Evolutionary conservation across 1,139 yeast genomes (phyloP), one percentile per base, ranked within the genome.

Genomic region (Schizosaccharomyces versatilis): DNA sequence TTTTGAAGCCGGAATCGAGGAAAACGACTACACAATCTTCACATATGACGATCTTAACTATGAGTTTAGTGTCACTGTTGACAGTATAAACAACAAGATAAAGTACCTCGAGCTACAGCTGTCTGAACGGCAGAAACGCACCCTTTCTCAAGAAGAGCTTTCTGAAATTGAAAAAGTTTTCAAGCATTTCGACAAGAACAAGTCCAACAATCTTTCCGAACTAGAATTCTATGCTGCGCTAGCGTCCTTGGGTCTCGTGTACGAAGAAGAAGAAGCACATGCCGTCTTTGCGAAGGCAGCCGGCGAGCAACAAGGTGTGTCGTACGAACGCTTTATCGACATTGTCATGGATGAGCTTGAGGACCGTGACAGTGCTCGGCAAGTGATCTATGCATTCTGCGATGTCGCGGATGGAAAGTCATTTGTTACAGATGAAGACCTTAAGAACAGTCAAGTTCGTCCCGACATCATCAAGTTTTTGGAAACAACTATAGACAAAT

Each of bases 141-240:
- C 68, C 55, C 59, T 70, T 49, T 68, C 72, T n/a, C 71, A 71
- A 1, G 64, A 67, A 19, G 72, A 70, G 56, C 61, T 70, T 40
- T 73, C 69, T 55, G 73, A 70, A 60, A 70, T 70, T 58, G 73
- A 69, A 58, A 64, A 70, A 6, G 70, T 67, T n/a, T 70, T 70
- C 57, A 60, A 72, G 47, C 70, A 65, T 57, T 70, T 70, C 58
- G 73, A 70, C 60, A 67, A 66, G 60, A 61, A 65, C 15, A 67
- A 67, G 40, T 61, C 64, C 52, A 68, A 69, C 57, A 57, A 63
- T 14, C 62, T 70, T 36, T 61, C 62, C 15, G 68, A 67, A 54
- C 58, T 62, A 7, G 73, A 70, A 59, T 69, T 70, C 57, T 63
- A 66, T 0, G 72, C 70, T 0, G 73, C 73, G 1, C 60, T 70